These are phyloP conservation scores for Delphinella strobiligena DNA, from an alignment of 2,329 filamentous ascomycete species.

Conservation along the genomic window DNA sequence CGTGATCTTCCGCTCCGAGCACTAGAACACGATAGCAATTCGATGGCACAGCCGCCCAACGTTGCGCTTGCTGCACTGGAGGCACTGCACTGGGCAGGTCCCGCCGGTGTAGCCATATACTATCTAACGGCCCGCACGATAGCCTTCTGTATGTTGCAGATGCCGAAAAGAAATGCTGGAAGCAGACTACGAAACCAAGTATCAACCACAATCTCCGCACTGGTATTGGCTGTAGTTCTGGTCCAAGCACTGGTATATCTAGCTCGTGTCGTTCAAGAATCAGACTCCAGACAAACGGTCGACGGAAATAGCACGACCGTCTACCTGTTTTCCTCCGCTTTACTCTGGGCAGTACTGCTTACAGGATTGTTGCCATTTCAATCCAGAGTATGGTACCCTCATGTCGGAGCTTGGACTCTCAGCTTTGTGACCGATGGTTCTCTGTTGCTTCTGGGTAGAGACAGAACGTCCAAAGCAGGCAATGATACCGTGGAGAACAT, in stretches of 20 bases:
- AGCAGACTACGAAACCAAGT: background rate
- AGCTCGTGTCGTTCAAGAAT: background rate
- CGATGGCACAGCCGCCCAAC: conserved; percentile 16
- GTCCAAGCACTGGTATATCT: background rate
- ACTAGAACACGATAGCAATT: too few relatives aligned
- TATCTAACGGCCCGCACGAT: conserved; percentile 14
- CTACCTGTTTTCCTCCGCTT: background rate
- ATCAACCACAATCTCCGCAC: conserved; percentile 1
- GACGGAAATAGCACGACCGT: background rate
- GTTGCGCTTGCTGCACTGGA: conserved; percentile 14
- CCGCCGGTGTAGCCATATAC: conserved; percentile 13
- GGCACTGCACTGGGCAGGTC: background rate
- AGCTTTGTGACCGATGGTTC: conserved; percentile 13
- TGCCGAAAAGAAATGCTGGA: background rate
- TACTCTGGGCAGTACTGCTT: background rate
- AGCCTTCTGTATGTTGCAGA: conserved; percentile 15
- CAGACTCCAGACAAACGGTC: background rate
- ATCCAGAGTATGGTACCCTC: conserved; percentile 17
- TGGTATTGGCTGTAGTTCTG: background rate
- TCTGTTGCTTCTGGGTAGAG: background rate
- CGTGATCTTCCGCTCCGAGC: too few relatives aligned
- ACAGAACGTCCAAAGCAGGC: background rate
- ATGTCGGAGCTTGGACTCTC: conserved; percentile 15
- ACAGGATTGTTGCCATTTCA: background rate
- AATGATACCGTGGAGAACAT: background rate